Evolutionary conservation across 805 yeast genomes (phyloP), one percentile per base, ranked within the genome.

Genomic region (Naumovozyma castellii): DNA sequence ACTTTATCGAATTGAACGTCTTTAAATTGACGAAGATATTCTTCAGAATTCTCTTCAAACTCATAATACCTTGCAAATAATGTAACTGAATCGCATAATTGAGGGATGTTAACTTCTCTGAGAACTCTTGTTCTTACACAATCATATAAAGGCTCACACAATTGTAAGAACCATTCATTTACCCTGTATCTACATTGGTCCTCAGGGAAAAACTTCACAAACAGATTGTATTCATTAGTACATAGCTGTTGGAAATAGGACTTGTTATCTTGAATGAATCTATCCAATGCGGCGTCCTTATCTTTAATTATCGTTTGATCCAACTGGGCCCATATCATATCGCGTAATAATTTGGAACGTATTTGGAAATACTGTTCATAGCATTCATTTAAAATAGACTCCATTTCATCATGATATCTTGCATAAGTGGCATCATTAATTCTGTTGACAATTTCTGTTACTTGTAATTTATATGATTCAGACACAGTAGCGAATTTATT

Each of bases 71-170:
- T 76, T 41, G 78, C 82, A 20, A 87, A 62, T 27, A 85, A 60
- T 1, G 83, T 72, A 2, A 87, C 76, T 33, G 86, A 64, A 51
- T 86, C 94, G 61, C 95, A 84, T 18, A 92, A 62, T 9, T 68
- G 68, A 18, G 71, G 67, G 19, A 90, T 78, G 46, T 77, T 78
- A 12, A 72, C 66, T 56, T 88, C 97, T 42, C 80, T 73, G 32
- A 87, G 66, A 1, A 86, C 74, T 36, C 71, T 68, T 42, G 77
- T 73, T 46, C 96, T 69, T 28, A 85, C 57, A 2, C 69, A 59
- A 46, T 84, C 90, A 51, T 87, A 83, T 18, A 88, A 62, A 0
- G 95, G 92, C 29, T 86, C 95, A 25, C 84, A 67, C 3, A 86
- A 50, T 18, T 68, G 69, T 35, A 71, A 73, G 43, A 83, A 72